Evolutionary conservation across 1,139 yeast species (phyloP).

Genomic region (Hyphopichia buzzinii): DNA sequence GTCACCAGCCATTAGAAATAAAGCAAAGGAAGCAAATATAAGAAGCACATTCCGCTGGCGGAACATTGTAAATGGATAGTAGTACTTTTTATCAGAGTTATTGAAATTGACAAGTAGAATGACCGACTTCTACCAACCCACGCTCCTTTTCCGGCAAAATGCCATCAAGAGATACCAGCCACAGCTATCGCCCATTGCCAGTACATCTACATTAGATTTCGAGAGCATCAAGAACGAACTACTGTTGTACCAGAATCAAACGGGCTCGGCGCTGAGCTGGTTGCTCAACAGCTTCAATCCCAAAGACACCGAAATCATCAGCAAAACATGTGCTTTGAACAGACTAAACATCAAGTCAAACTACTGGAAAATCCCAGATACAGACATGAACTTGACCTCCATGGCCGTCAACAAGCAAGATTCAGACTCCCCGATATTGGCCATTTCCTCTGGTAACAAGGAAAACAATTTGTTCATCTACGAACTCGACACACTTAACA

Average conservation of each 20-base stretch:
- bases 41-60: no score
- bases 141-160: conserved; percentile 43
- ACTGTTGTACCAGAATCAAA: neutral
- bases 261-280: conserved; percentile 17
- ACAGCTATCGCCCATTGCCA: conserved; percentile 27
- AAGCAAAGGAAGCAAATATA: neutral
- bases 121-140: conserved; percentile 44
- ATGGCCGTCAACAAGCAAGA: conserved; percentile 28
- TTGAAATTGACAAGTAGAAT: conserved; percentile 13
- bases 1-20: neutral
- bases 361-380: conserved; percentile 75
- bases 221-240: conserved; percentile 1
- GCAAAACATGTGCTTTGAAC: conserved; percentile 43
- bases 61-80: no score
- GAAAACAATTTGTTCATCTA: conserved; percentile 64
- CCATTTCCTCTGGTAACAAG: conserved; percentile 60
- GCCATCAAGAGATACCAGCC: conserved; percentile 38
- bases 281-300: conserved; percentile 22
- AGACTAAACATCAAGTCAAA: conserved; percentile 50
- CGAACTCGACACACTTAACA: conserved; percentile 45
- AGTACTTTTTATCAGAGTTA: no score
- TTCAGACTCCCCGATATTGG: conserved; percentile 39
- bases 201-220: conserved; percentile 18
- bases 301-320: conserved; percentile 31
- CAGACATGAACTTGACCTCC: conserved; percentile 54